A percentile compares a stretch with the other conserved stretches of the same genome.
Conservation (phyloP, 177 flowering plant species). For the Tripterygium wilfordii region DNA sequence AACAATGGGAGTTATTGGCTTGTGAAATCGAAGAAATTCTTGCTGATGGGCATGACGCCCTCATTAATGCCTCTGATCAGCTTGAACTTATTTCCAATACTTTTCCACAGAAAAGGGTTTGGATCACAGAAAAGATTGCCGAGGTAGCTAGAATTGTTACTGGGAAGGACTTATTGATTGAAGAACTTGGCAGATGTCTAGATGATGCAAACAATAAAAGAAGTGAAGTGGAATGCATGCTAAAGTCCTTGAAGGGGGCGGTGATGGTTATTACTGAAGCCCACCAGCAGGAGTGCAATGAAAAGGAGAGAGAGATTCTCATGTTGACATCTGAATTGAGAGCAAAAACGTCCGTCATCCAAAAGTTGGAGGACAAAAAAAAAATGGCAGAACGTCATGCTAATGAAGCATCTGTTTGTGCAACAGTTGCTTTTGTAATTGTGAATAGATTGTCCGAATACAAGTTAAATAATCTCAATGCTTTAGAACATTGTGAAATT, state of each 20-base stretch:
- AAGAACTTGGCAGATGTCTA: constrained; percentile 57
- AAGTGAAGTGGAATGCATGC: constrained; percentile 71
- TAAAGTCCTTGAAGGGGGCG: constrained; percentile 84
- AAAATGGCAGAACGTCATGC: constrained; percentile 34
- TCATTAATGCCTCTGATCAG: constrained; percentile 60
- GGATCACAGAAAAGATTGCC: constrained; percentile 65
- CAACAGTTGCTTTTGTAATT: constrained; percentile 67
- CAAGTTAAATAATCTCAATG: constrained; percentile 23
- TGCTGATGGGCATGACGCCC: constrained; percentile 51
- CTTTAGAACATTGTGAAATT: constrained; percentile 29
- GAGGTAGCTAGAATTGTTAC: constrained; percentile 35
- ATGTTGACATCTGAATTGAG: constrained; percentile 41
- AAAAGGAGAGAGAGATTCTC: constrained; percentile 56
- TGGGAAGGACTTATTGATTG: constrained; percentile 71
- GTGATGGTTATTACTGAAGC: constrained; percentile 77
- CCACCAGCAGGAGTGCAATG: constrained; percentile 67
- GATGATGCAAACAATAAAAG: constrained; percentile 61
- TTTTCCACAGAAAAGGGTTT: constrained; percentile 41
- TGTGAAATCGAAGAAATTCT: constrained; percentile 63
- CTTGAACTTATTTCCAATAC: constrained; percentile 49
- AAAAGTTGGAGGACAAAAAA: constrained; percentile 35
- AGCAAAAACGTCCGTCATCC: constrained; percentile 25
- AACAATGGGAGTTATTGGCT: constrained; percentile 61
- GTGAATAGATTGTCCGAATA: constrained; percentile 63
- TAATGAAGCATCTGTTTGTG: constrained; percentile 45